Conservation (phyloP, 208 protist genomes). For the Trypanosoma melophagium region DNA sequence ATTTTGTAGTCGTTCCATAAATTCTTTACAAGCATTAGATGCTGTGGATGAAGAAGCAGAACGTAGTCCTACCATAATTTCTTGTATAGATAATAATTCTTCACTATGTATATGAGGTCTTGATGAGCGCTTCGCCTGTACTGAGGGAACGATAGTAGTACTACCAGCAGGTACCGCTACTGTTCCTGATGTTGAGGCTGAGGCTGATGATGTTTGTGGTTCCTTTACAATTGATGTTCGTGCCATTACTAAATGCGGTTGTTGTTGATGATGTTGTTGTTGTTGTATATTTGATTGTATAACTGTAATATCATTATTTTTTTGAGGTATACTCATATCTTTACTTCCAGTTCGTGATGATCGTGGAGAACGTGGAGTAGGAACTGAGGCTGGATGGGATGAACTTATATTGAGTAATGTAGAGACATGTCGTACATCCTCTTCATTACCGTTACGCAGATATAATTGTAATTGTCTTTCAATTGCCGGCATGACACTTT, state of each 20-base stretch:
- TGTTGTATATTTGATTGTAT: too few relatives aligned
- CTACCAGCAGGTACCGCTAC: neutral
- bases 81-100: conserved; percentile 71
- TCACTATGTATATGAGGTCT: conserved; percentile 21
- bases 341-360: neutral
- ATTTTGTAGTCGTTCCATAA: conserved; percentile 54
- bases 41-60: conserved; percentile 58
- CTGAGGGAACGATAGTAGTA: neutral
- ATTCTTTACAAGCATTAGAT: conserved; percentile 64
- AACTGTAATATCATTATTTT: neutral
- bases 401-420: neutral
- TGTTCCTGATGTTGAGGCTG: neutral
- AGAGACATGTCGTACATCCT: conserved; percentile 12
- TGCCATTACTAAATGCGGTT: neutral
- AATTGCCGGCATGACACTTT: conserved; percentile 63
- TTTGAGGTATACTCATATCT: conserved; percentile 13
- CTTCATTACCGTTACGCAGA: conserved; percentile 29
- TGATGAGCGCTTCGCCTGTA: neutral
- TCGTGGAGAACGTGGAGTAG: conserved; percentile 9
- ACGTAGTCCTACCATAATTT: conserved; percentile 73
- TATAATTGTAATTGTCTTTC: conserved; percentile 66
- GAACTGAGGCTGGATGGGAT: neutral
- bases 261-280: neutral
- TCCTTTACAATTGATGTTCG: neutral
- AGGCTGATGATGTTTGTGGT: neutral